A percentile compares a stretch with the other conserved stretches of the same genome.
phyloP scores from a whole-genome alignment of 805 yeast genomes.

The Lipomyces orientalis region DNA sequence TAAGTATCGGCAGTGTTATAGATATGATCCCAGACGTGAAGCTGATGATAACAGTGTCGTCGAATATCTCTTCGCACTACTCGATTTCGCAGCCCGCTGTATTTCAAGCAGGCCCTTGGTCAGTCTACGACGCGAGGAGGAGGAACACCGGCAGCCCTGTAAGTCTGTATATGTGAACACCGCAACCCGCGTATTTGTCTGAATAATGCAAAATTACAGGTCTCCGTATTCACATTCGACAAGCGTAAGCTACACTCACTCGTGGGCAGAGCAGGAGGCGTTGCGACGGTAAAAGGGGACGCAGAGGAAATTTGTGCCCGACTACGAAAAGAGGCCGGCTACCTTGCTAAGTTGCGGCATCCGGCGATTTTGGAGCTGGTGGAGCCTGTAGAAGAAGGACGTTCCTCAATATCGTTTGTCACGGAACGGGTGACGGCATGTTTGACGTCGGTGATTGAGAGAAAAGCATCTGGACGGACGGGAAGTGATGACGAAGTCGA shows the following conservation, averaged over 20 bases:
- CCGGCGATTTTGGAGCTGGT: slow-evolving; percentile 83
- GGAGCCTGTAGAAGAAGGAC: slow-evolving; percentile 90
- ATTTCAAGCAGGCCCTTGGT: slow-evolving; percentile 82
- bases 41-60: slow-evolving; percentile 24
- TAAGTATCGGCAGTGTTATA: slow-evolving; percentile 11
- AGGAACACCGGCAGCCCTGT: slow-evolving; percentile 56
- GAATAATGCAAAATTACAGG: slow-evolving; percentile 46
- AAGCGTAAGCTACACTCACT: slow-evolving; percentile 72
- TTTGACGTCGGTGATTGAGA: slow-evolving; percentile 52
- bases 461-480: slow-evolving; percentile 39
- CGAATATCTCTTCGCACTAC: slow-evolving; percentile 51
- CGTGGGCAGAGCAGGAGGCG: slow-evolving; percentile 57
- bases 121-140: slow-evolving; percentile 81
- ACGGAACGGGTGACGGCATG: slow-evolving; percentile 76
- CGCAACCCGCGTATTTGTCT: not conserved
- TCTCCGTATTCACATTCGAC: slow-evolving; percentile 85
- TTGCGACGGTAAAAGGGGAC: slow-evolving; percentile 56
- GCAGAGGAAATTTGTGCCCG: slow-evolving; percentile 69
- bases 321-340: slow-evolving; percentile 68
- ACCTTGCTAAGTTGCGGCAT: slow-evolving; percentile 81
- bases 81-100: slow-evolving; percentile 72
- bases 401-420: slow-evolving; percentile 76
- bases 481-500: slow-evolving; percentile 59
- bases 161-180: not conserved
- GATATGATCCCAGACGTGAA: not conserved